A percentile compares a stretch with the other conserved stretches of the same genome.
Evolutionary conservation across 768 basidiomycete genomes (phyloP).

Genomic region (Suillus alpinus): DNA sequence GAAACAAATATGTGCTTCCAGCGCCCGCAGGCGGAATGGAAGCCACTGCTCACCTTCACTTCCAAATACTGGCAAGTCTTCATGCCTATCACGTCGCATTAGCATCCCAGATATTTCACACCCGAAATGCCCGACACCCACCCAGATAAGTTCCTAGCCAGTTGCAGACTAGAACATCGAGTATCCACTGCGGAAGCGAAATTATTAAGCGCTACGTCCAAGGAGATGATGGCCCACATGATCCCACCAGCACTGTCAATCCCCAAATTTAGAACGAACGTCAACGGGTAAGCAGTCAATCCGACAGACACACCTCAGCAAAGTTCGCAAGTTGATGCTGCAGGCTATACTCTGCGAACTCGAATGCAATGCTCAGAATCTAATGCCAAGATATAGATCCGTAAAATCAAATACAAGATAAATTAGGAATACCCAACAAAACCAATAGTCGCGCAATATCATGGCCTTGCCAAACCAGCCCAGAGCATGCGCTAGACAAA

Average conservation of each 20-base stretch:
- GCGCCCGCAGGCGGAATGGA: not conserved
- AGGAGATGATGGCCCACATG: slow-evolving; percentile 53
- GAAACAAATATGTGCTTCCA: slow-evolving; percentile 8
- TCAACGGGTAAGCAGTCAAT: slow-evolving; percentile 13
- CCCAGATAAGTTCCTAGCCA: slow-evolving; percentile 86
- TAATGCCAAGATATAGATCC: slow-evolving; percentile 28
- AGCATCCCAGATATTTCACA: slow-evolving; percentile 10
- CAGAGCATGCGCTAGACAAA: slow-evolving; percentile 80
- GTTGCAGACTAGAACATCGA: slow-evolving; percentile 85
- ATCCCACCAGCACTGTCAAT: slow-evolving; percentile 84
- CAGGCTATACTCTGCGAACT: slow-evolving; percentile 84
- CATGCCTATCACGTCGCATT: slow-evolving; percentile 54
- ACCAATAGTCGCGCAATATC: slow-evolving; percentile 90
- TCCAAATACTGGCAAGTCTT: slow-evolving; percentile 84
- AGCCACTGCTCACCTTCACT: slow-evolving; percentile 62
- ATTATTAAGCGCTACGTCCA: slow-evolving; percentile 13
- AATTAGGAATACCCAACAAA: slow-evolving; percentile 70
- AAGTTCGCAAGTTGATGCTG: slow-evolving; percentile 90
- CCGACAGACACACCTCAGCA: slow-evolving; percentile 59
- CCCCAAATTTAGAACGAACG: slow-evolving; percentile 8
- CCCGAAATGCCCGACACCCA: slow-evolving; percentile 27
- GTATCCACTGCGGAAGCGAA: slow-evolving; percentile 60
- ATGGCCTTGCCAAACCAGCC: slow-evolving; percentile 93
- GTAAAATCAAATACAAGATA: slow-evolving; percentile 4
- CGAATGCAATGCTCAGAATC: slow-evolving; percentile 87